These are phyloP conservation scores for Leersia perrieri DNA, from an alignment of 176 grass and related monocot genomes.

Conservation along the genomic window DNA sequence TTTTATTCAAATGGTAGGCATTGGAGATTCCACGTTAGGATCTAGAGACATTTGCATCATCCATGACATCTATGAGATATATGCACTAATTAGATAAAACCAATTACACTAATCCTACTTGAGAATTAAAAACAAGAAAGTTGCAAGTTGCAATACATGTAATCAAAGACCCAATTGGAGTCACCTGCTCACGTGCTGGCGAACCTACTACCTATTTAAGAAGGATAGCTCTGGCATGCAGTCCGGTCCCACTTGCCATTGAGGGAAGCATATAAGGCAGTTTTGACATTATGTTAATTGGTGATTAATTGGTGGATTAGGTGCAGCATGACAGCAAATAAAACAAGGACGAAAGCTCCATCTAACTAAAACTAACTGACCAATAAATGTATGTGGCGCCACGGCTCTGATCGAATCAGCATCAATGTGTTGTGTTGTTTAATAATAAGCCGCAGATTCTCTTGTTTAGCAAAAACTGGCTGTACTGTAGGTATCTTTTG, in stretches of 20 bases:
- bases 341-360: not conserved
- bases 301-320: not conserved
- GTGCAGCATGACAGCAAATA: not conserved
- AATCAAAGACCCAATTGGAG: not conserved
- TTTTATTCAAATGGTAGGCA: not conserved
- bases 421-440: not conserved
- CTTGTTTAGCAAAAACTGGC: not conserved
- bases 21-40: slow-evolving; percentile 5
- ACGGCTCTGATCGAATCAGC: slow-evolving; percentile 7
- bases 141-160: slow-evolving; percentile 27
- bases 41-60: not conserved
- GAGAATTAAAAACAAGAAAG: not conserved
- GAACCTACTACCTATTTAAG: not conserved
- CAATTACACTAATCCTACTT: not conserved
- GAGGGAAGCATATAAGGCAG: not conserved
- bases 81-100: not conserved
- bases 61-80: not conserved
- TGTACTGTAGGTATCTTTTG: not conserved
- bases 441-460: not conserved
- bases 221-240: no score
- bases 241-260: not conserved
- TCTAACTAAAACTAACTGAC: not conserved
- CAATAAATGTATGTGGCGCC: slow-evolving; percentile 18
- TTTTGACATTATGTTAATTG: not conserved
- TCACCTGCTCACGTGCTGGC: not conserved